Conservation (phyloP, 208 protist species). For the Leishmania mexicana region DNA sequence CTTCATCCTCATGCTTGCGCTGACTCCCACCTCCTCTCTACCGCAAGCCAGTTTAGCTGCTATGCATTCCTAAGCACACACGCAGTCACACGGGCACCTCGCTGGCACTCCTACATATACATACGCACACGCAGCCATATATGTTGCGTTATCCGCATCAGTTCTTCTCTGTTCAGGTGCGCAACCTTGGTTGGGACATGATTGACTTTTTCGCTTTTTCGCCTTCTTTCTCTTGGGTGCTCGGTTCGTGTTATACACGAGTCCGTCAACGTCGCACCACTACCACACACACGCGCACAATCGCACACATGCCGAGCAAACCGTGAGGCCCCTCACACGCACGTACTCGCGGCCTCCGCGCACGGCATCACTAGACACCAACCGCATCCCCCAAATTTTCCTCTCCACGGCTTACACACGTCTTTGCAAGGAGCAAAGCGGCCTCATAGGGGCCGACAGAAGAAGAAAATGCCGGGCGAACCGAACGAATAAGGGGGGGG, state of each 20-base stretch:
- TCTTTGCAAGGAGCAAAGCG: not conserved
- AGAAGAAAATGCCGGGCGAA: not conserved
- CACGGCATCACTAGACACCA: not conserved
- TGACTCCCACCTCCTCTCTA: not conserved
- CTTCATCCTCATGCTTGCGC: not conserved
- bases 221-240: not conserved
- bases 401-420: not conserved
- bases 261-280: not conserved
- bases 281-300: not conserved
- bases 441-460: not conserved
- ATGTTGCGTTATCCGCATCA: not conserved
- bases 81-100: not conserved
- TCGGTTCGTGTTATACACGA: not conserved
- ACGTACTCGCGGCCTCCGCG: not conserved
- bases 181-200: not conserved
- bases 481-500: not conserved
- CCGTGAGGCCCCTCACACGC: not conserved
- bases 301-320: not conserved
- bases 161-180: not conserved
- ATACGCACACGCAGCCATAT: slow-evolving; percentile 1
- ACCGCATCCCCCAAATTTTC: not conserved
- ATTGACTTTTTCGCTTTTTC: too few species aligned
- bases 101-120: slow-evolving; percentile 2
- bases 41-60: not conserved
- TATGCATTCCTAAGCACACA: slow-evolving; percentile 7